Evolutionary conservation across 345 rosid species (phyloP), one percentile per base, ranked within the genome.

Genomic region (Conringia planisiliqua): DNA sequence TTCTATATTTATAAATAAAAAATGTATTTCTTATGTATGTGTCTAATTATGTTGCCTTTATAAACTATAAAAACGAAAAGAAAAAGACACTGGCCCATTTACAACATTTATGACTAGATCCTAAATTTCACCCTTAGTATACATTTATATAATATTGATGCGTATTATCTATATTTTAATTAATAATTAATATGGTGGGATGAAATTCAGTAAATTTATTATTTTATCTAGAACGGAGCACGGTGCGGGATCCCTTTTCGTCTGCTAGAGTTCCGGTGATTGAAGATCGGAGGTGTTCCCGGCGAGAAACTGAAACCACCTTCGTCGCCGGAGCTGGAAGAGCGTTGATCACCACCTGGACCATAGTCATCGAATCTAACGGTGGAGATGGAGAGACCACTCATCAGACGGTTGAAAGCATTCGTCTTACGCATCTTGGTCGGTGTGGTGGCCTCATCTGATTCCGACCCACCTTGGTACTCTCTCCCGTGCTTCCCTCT

Each of bases 241-340:
- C 98, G 95, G 40, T 85, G 97, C 30, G 98, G 98, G 18, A 84
- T 82, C 20, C 98, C 97, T 86, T 92, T 92, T 65, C 97, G 85
- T 50, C 96, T 79, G 80, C 91, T 83, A 44, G 95, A 87, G 62
- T 88, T 90, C 66, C 81, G 65, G 70, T 87, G 89, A 54, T 82
- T 88, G 83, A 73, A 85, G 16, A 85, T 79, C 27, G 87, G 88
- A 29, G 84, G 86, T 30, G 97, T 84, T 0, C 83, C 64, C 4
- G 97, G 98, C 44, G 90, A 84, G 33, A 86, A 74, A 63, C 60
- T 79, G 68, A 87, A 64, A 5, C 80, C 71, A 35, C 77, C 86
- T 22, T 89, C 95, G 38, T 91, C 93, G 0, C 88, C 89, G 1
- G 97, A 92, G 76, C 90, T 88, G 0, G 66, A 62, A 14, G 81